A percentile compares a stretch with the other conserved stretches of the same genome.
Conservation (phyloP, 176 grass and related monocot species). For the Hsuehochloa calcarea region DNA sequence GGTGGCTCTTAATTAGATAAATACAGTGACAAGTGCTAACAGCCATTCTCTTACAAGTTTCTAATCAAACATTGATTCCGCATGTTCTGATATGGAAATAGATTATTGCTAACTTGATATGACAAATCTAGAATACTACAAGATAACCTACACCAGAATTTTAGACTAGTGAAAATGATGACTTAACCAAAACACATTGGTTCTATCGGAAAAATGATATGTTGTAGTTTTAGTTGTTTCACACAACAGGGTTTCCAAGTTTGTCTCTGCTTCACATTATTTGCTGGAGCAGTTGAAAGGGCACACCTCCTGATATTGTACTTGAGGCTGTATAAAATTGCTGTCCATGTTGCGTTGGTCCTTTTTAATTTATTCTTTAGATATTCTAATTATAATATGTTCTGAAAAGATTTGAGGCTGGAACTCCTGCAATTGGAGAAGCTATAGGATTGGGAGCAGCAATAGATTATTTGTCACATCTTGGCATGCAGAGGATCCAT, state of each 20-base stretch:
- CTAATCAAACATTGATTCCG: neutral
- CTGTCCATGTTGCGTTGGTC: neutral
- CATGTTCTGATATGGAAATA: neutral
- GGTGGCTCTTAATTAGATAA: neutral
- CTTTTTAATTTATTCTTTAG: neutral
- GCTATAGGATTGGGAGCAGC: constrained; percentile 81
- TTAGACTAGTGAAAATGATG: neutral
- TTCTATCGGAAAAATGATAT: neutral
- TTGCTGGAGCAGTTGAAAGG: neutral
- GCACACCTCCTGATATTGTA: neutral
- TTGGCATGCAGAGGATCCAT: constrained; percentile 83
- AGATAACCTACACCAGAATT: neutral
- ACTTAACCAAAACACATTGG: neutral
- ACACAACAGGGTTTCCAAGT: neutral
- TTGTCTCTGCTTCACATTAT: neutral
- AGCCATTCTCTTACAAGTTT: neutral
- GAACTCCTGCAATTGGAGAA: constrained; percentile 90
- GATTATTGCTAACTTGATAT: neutral
- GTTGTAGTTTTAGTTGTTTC: neutral
- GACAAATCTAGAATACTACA: neutral
- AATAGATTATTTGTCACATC: constrained; percentile 74
- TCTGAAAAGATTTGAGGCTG: constrained; percentile 82
- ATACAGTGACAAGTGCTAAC: neutral
- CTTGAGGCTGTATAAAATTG: neutral
- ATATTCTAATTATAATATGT: constrained; percentile 8